Evolutionary conservation across 2,329 filamentous ascomycete species (phyloP), one percentile per base, ranked within the genome.

Genomic region (Fusarium sp.): DNA sequence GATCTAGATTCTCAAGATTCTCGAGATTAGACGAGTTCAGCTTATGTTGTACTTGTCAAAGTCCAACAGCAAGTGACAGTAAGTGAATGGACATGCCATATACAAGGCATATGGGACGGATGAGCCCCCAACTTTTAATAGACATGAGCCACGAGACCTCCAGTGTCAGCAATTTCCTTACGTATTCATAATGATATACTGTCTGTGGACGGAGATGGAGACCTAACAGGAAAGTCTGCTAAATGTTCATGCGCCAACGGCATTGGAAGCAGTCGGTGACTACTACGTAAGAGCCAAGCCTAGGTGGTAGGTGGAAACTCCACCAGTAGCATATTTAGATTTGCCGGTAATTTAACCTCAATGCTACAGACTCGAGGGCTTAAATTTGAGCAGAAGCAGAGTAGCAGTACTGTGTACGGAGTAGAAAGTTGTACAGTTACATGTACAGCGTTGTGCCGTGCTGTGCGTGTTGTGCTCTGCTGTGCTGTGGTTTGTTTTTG

Each of bases 1-100:
- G 59, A 64, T 64, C 52, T 64, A 64, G 52, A 64, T 64, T 64
- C 53, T 63, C 44, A 51, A 63, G 51, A 63, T 63, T 64, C 53
- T 63, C 44, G 58, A 63, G 51, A 63, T 63, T 63, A 62, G 28
- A 63, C 58, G 58, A 62, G 60, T 32, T 32, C 39, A 40, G n/a
- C 15, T 30, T 30, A 11, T n/a, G 15, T n/a, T 24, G n/a, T 19
- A 48, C 44, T 54, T 51, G 15, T 51, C 15, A 24, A 30, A n/a
- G 17, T 36, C 15, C 15, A 36, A 8, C 15, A n/a, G 32, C 17
- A 7, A n/a, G 32, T 36, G 7, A n/a, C 15, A 19, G n/a, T 36
- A 36, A 15, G 24, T 10, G 24, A 36, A 4, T 17, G 8, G 17
- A n/a, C n/a, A 36, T 19, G 32, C 8, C 15, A 36, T 36, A n/a